Evolutionary conservation across 768 basidiomycete genomes (phyloP), one percentile per base, ranked within the genome.

Genomic region (Gloeostereum incarnatum): DNA sequence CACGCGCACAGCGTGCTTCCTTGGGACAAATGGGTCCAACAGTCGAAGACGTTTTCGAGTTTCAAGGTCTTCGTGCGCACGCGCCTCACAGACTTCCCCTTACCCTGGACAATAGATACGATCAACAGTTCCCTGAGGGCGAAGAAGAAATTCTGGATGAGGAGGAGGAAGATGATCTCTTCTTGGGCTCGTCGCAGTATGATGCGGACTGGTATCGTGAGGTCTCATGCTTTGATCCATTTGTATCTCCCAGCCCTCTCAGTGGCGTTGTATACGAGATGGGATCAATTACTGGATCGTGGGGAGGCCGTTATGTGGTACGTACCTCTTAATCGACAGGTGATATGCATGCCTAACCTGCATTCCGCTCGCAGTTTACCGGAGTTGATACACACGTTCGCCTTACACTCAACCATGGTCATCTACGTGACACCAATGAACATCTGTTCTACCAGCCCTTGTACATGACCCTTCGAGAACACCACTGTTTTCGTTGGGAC

Each of bases 181-280:
- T 6, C 11, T 3, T 10, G 25, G 47, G 44, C 20, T 63, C 66
- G 26, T 40, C 43, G 25, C 46, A 43, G 16, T 61, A 66, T 42
- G 74, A 75, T 45, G 49, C 49, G 31, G 70, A 71, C 38, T 75
- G 72, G 73, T 61, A 55, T 44, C 63, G 72, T 24, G 45, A 69
- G 17, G 66, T 65, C 3, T 52, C 57, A 6, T 73, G 70, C 36
- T 51, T 62, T 40, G 57, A 69, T 36, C 54, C 61, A 3, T 61
- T 56, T 51, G 45, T 51, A 17, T 48, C 49, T 22, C 52, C 59
- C 29, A 50, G 52, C n/a, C 59, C 65, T 9, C 47, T 69, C 20
- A 60, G 62, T 42, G 66, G 68, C 16, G 44, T 54, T 2, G 59
- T 71, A 16, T 71, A 64, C 44, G 50, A 53, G n/a, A 55, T 59